Base-by-base conservation (phyloP, 2,329 filamentous ascomycete species). In the Setomelanomma holmii region DNA sequence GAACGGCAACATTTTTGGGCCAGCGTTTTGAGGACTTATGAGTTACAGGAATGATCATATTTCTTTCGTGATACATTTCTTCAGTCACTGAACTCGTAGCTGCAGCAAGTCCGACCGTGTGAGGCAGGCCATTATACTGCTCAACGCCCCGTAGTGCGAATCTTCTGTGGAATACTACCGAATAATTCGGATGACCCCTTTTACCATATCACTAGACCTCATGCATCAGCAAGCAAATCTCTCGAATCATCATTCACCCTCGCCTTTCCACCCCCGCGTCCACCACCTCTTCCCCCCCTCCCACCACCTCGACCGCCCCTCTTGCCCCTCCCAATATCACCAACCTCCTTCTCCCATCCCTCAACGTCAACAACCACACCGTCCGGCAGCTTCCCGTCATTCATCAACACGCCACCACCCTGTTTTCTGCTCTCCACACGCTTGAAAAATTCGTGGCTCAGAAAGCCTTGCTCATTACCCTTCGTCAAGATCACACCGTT, bases 381-480 rank as follows among this genome's bases (percentile, higher is more conserved):
- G 20, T 74, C 70, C 1, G 72, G 72, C 44, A 87, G 81, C 65
- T 85, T 77, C 0, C 92, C 92, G 61, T 88, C 82, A 69, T 84
- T 84, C 82, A 91, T 88, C 64, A 96, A 77, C 40, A 89, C 78
- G 0, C 85, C 86, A 1, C 88, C 80, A 27, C 83, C 83, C 49
- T 78, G 76, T 53, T 75, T 82, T 54, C 87, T 76, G 1, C 85
- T 87, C 59, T 84, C 83, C 1, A 93, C 92, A 67, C 85, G 82
- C 75, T 84, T 83, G 67, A 96, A 93, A 68, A 88, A 91, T 49
- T 63, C 51, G 49, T 64, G 68, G 17, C 60, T 38, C 53, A 75
- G 23, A 2, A 72, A 41, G 0, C 71, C 71, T 4, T 85, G 76
- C 40, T 76, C 84, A 53, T 83, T 69, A 0, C 79, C 79, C 51